These are phyloP conservation scores for Exutisphaerella laricina DNA, from an alignment of 2,329 filamentous ascomycete species.

Conservation along the genomic window DNA sequence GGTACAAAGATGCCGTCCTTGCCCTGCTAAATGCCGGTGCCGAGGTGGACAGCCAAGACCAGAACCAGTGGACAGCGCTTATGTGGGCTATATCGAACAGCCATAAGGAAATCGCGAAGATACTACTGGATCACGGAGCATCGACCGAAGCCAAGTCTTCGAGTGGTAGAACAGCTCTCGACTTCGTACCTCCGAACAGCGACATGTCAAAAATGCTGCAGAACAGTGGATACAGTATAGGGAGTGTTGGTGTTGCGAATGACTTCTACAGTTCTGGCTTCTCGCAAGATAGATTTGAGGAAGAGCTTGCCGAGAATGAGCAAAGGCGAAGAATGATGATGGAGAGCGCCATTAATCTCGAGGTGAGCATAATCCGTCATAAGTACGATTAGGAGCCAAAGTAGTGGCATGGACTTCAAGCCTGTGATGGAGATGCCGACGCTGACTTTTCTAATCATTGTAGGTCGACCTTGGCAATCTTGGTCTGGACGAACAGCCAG, in stretches of 20 bases:
- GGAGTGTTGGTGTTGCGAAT: conserved; percentile 69
- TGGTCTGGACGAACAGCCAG: conserved; percentile 90
- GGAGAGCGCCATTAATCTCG: conserved; percentile 93
- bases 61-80: conserved; percentile 92
- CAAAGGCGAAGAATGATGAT: conserved; percentile 98
- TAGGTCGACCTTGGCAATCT: conserved; percentile 86
- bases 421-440: too few relatives aligned
- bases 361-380: too few relatives aligned
- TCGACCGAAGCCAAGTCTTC: conserved; percentile 96
- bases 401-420: too few relatives aligned
- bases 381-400: too few relatives aligned
- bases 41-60: conserved; percentile 87
- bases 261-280: conserved; percentile 95
- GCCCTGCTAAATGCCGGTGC: conserved; percentile 79
- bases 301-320: conserved; percentile 95
- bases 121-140: conserved; percentile 84
- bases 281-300: conserved; percentile 88
- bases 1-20: conserved; percentile 82
- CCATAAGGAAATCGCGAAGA: conserved; percentile 92
- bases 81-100: conserved; percentile 99
- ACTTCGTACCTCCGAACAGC: conserved; percentile 91
- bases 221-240: conserved; percentile 87
- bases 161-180: conserved; percentile 86
- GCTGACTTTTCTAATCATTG: too few relatives aligned
- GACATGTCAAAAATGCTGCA: conserved; percentile 95